Conservation (phyloP, 202 grass and related monocot species). For the Zoysia matrella region DNA sequence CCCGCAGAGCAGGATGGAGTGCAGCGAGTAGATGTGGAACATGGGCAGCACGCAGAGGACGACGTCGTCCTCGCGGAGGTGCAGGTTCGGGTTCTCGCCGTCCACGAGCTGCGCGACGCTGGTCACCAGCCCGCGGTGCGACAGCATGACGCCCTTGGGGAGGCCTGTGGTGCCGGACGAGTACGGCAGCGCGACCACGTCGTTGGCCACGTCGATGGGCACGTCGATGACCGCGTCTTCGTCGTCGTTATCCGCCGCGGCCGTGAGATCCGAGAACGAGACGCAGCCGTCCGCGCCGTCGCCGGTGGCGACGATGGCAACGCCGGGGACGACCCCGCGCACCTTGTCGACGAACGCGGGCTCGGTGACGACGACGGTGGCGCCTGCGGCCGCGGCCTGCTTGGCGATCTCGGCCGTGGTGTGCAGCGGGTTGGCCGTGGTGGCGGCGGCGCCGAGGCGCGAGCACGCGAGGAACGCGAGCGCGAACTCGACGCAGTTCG, state of each 20-base stretch:
- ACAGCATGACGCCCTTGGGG: conserved; percentile 64
- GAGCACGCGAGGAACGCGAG: conserved; percentile 64
- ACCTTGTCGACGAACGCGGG: conserved; percentile 54
- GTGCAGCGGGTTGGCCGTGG: conserved; percentile 64
- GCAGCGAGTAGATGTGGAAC: conserved; percentile 66
- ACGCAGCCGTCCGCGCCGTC: conserved; percentile 49
- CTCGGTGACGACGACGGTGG: conserved; percentile 54
- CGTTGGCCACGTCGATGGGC: conserved; percentile 42
- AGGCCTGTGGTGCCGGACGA: conserved; percentile 71
- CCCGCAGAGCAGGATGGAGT: conserved; percentile 71
- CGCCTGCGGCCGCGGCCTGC: conserved; percentile 53
- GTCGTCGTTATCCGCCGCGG: too few species aligned
- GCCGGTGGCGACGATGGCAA: conserved; percentile 45
- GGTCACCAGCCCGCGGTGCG: conserved; percentile 65
- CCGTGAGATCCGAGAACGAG: conserved; percentile 43
- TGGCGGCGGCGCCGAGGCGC: conserved; percentile 59
- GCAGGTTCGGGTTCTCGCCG: conserved; percentile 64
- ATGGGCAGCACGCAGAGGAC: conserved; percentile 66
- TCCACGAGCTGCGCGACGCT: conserved; percentile 64
- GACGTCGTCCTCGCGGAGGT: conserved; percentile 56
- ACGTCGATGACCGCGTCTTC: too few species aligned
- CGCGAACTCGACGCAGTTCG: conserved; percentile 58
- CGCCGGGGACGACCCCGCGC: not conserved
- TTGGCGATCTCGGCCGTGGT: conserved; percentile 66
- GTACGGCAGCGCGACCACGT: conserved; percentile 51